Evolutionary conservation across 345 rosid species (phyloP), one percentile per base, ranked within the genome.

Genomic region (Cardamine occulta): DNA sequence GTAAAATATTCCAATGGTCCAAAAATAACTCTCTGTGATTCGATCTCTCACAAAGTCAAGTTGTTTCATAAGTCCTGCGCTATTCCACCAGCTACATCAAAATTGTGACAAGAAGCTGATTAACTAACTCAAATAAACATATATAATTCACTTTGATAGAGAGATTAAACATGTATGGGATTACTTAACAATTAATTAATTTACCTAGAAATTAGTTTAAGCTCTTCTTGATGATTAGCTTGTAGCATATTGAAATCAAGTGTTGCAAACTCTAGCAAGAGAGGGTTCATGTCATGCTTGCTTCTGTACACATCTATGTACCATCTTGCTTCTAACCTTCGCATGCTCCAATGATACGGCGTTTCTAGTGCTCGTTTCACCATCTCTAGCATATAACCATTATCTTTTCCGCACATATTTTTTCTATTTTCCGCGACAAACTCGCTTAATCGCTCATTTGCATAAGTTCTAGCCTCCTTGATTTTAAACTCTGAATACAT

Each of bases 311-410:
- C 61, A 64, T 79, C 74, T 24, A 82, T 77, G 80, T 84, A 86
- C 88, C 88, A 85, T 55, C 81, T 81, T 24, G 86, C 80, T 40
- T 86, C 91, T 21, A 73, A 14, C 56, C 89, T 85, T 6, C 24
- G 64, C 72, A 78, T 57, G 61, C 91, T 82, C 87, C 86, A 79
- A 63, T 77, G 80, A 9, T 78, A 64, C 3, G 88, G 85, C 31
- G 71, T 75, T 23, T 77, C 84, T 56, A 80, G 28, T 0, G 79
- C 81, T 74, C 79, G 86, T 6, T 31, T 70, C 37, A 73, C 86
- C 26, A 82, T 60, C 32, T n/a, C 53, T 8, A 58, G 35, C 31
- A 78, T 15, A 15, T 61, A 61, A 44, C 59, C 13, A 44, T 47
- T 39, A 31, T 52, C 37, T 37, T 21, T 53, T 15, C 54, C 40